Conservation (phyloP, 805 yeast genomes). For the Candida loeiensis region DNA sequence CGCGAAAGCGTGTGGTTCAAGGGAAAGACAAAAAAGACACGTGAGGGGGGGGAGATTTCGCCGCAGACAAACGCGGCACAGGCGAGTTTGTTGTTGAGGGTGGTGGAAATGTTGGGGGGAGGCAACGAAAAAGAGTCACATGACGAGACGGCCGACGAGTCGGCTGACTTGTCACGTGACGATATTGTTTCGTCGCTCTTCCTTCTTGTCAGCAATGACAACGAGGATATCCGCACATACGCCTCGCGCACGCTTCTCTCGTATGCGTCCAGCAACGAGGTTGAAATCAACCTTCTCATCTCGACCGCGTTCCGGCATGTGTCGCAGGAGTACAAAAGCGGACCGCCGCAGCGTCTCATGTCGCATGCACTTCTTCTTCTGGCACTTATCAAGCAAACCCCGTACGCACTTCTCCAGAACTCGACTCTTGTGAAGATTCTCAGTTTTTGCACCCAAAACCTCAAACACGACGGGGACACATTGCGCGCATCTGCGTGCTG, state of each 20-base stretch:
- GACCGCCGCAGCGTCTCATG: constrained; percentile 16
- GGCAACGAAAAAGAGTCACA: constrained; percentile 15
- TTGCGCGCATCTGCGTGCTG: constrained; percentile 36
- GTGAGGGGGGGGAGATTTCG: constrained; percentile 20
- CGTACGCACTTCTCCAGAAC: constrained; percentile 33
- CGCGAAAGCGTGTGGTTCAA: constrained; percentile 19
- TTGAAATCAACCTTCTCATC: constrained; percentile 35
- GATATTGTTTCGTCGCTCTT: constrained; percentile 23
- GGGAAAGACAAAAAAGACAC: constrained; percentile 17
- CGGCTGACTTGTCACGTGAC: constrained; percentile 28
- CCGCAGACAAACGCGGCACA: constrained; percentile 37
- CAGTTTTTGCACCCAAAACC: constrained; percentile 44
- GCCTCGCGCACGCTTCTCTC: constrained; percentile 29
- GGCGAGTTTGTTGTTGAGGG: constrained; percentile 24
- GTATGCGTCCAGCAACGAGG: constrained; percentile 28
- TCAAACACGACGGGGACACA: constrained; percentile 33
- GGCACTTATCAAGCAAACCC: constrained; percentile 35
- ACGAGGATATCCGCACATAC: constrained; percentile 33
- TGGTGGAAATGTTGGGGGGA: constrained; percentile 25
- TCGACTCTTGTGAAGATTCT: constrained; percentile 39
- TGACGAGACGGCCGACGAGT: constrained; percentile 15
- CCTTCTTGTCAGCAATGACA: constrained; percentile 30
- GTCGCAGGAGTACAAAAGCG: constrained; percentile 23
- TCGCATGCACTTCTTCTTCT: constrained; percentile 36
- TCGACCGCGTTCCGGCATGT: constrained; percentile 29